Percentiles rank a stretch among this genome's conserved stretches.
These are phyloP conservation scores for Verticillium alfalfae DNA, from an alignment of 2,329 filamentous ascomycete species.

Conservation along the genomic window DNA sequence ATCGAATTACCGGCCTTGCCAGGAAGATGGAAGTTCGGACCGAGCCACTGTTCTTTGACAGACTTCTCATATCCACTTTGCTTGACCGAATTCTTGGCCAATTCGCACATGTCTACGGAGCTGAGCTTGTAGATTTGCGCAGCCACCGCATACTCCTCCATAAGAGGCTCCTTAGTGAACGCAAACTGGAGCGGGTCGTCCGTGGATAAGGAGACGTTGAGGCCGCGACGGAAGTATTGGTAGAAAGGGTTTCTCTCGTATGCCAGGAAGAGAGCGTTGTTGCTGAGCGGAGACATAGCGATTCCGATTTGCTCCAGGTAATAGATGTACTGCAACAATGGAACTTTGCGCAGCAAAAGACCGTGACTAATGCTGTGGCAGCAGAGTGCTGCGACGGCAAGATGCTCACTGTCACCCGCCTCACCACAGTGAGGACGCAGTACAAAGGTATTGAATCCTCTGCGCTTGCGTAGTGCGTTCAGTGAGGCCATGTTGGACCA, in stretches of 20 bases:
- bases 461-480: constrained; percentile 83
- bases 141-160: constrained; percentile 96
- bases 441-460: constrained; percentile 93
- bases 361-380: constrained; percentile 97
- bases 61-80: constrained; percentile 90
- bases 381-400: constrained; percentile 85
- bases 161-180: constrained; percentile 95
- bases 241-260: constrained; percentile 97
- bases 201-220: constrained; percentile 94
- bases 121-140: constrained; percentile 98
- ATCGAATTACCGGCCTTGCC: constrained; percentile 85
- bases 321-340: constrained; percentile 91
- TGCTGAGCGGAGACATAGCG: constrained; percentile 98
- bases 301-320: constrained; percentile 98
- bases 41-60: constrained; percentile 90
- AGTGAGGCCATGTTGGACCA: constrained; percentile 91
- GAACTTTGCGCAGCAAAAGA: constrained; percentile 86
- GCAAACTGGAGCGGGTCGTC: constrained; percentile 97
- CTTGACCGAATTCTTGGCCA: constrained; percentile 91
- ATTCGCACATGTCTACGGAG: constrained; percentile 96
- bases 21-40: constrained; percentile 67
- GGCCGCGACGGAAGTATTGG: constrained; percentile 87
- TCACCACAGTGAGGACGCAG: constrained; percentile 93
- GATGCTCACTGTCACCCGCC: constrained; percentile 92
- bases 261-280: constrained; percentile 92